Conservation (phyloP, 495 filamentous ascomycete species). For the Mytilinidion resinicola region DNA sequence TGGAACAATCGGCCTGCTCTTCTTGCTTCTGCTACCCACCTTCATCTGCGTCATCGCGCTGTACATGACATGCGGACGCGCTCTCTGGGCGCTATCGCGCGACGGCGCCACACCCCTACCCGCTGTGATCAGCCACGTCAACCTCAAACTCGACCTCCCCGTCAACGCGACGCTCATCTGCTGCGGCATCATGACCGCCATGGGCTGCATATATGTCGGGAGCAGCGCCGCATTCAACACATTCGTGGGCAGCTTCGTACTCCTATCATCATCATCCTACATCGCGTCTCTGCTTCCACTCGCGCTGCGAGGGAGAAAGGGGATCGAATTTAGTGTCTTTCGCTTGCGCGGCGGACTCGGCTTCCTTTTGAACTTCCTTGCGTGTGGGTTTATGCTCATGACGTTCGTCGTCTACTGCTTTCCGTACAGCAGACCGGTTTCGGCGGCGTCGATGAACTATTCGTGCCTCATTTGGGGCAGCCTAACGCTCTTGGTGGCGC, state of each 20-base stretch:
- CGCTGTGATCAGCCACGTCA: constrained; percentile 43
- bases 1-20: constrained; percentile 57
- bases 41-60: constrained; percentile 61
- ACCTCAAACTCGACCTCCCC: constrained; percentile 47
- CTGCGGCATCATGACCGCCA: constrained; percentile 51
- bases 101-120: constrained; percentile 59
- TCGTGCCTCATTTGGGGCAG: constrained; percentile 16
- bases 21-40: constrained; percentile 61
- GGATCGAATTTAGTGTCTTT: too few relatives aligned
- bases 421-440: constrained; percentile 32
- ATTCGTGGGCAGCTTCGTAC: constrained; percentile 66
- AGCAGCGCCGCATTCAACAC: constrained; percentile 67
- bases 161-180: constrained; percentile 62
- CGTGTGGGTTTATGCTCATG: too few relatives aligned
- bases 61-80: constrained; percentile 66
- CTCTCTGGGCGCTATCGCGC: constrained; percentile 72
- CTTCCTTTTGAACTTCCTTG: too few relatives aligned
- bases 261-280: constrained; percentile 67
- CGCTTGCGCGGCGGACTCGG: too few relatives aligned
- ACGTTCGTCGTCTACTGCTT: constrained; percentile 62
- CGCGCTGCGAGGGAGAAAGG: constrained; percentile 54
- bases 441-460: constrained; percentile 28
- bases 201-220: constrained; percentile 72
- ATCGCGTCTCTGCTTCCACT: constrained; percentile 69
- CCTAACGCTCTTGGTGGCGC: constrained; percentile 16